phyloP scores from a whole-genome alignment of 495 filamentous ascomycete species.

The Poronia punctata region DNA sequence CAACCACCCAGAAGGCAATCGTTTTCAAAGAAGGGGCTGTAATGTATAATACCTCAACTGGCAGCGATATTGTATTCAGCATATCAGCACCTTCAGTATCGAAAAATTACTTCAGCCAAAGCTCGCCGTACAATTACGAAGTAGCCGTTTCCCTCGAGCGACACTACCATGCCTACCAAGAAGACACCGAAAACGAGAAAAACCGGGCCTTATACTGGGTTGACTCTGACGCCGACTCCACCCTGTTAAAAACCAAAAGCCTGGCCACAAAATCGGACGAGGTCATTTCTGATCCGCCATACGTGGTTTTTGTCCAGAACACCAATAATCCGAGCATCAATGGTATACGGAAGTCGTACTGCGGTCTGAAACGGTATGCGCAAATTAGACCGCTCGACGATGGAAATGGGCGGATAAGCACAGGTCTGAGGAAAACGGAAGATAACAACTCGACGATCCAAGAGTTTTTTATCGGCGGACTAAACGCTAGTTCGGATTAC shows the following conservation, averaged over 20 bases:
- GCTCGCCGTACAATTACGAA: constrained; percentile 58
- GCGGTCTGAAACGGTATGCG: constrained; percentile 57
- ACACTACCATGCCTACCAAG: constrained; percentile 61
- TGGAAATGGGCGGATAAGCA: constrained; percentile 37
- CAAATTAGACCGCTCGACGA: constrained; percentile 51
- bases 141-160: constrained; percentile 75
- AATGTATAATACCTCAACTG: constrained; percentile 45
- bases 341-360: constrained; percentile 69
- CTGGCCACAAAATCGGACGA: constrained; percentile 42
- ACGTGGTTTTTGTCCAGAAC: constrained; percentile 72
- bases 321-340: constrained; percentile 47
- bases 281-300: constrained; percentile 47
- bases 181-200: constrained; percentile 29
- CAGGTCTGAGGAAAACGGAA: constrained; percentile 60
- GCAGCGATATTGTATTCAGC: constrained; percentile 63
- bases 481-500: constrained; percentile 67
- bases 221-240: constrained; percentile 71
- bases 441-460: constrained; percentile 60
- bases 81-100: constrained; percentile 60
- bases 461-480: constrained; percentile 73
- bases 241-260: constrained; percentile 69
- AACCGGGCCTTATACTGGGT: constrained; percentile 62
- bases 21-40: constrained; percentile 53
- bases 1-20: constrained; percentile 35
- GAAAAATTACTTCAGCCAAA: constrained; percentile 41